These are phyloP conservation scores for Aspergillus puulaauensis DNA, from an alignment of 2,329 filamentous ascomycete species.

Conservation along the genomic window DNA sequence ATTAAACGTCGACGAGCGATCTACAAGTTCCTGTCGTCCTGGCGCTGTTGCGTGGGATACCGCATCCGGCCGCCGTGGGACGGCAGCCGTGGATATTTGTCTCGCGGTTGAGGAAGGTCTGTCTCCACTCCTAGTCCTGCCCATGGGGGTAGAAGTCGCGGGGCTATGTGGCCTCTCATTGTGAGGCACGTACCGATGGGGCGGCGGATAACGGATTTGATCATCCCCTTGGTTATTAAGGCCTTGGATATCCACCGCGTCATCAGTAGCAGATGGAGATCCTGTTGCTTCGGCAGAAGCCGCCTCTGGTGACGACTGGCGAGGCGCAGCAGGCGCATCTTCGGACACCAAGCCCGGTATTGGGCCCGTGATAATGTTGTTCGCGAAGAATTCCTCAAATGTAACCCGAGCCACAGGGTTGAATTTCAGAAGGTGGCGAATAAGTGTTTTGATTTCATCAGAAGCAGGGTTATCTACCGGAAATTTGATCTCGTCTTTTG, in stretches of 20 bases:
- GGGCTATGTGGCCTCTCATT: constrained; percentile 30
- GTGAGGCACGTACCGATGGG: constrained; percentile 40
- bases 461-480: constrained; percentile 70
- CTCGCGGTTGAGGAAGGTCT: constrained; percentile 25
- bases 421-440: constrained; percentile 77
- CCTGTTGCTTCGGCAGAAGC: constrained; percentile 15
- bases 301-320: constrained; percentile 20
- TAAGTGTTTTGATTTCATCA: constrained; percentile 74
- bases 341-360: constrained; percentile 83
- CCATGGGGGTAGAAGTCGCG: constrained; percentile 30
- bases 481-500: constrained; percentile 83
- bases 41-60: constrained; percentile 42
- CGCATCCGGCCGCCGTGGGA: constrained; percentile 32
- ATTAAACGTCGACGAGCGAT: constrained; percentile 35
- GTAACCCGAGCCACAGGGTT: constrained; percentile 81
- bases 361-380: constrained; percentile 67
- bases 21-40: constrained; percentile 38
- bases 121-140: constrained; percentile 35
- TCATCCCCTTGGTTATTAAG: constrained; percentile 23
- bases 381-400: constrained; percentile 81
- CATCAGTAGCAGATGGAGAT: constrained; percentile 16
- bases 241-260: constrained; percentile 23
- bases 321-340: constrained; percentile 54
- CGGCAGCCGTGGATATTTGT: constrained; percentile 24
- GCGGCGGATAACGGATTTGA: constrained; percentile 17